phyloP scores from a whole-genome alignment of 805 yeast species.

The Kuraishia hungarica region DNA sequence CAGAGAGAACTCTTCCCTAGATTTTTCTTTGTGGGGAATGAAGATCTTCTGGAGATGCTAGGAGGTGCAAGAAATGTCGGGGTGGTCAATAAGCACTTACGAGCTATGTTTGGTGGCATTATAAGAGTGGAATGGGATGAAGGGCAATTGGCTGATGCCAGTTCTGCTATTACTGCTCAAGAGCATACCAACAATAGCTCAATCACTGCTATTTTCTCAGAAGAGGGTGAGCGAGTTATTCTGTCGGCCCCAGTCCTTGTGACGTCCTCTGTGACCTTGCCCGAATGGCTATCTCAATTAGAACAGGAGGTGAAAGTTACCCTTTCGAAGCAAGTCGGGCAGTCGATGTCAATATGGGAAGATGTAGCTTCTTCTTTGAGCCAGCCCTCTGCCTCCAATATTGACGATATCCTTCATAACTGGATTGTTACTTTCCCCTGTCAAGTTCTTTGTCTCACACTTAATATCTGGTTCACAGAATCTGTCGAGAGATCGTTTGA shows the following conservation, averaged over 20 bases:
- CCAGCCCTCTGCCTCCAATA: conserved; percentile 15
- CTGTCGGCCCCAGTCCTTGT: conserved; percentile 36
- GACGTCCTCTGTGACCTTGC: conserved; percentile 30
- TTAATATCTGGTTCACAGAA: conserved; percentile 51
- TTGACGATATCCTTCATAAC: conserved; percentile 9
- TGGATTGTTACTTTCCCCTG: conserved; percentile 38
- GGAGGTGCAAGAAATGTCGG: conserved; percentile 48
- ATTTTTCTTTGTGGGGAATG: conserved; percentile 84
- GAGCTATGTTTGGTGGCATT: conserved; percentile 68
- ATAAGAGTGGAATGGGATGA: conserved; percentile 26
- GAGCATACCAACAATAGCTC: not conserved
- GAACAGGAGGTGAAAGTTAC: conserved; percentile 47
- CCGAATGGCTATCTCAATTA: conserved; percentile 55
- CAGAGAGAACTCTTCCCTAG: conserved; percentile 76
- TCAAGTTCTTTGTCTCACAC: conserved; percentile 47
- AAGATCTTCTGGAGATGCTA: conserved; percentile 74
- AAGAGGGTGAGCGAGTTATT: conserved; percentile 51
- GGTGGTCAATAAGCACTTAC: conserved; percentile 47
- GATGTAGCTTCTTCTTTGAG: not conserved
- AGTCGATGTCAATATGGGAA: conserved; percentile 9
- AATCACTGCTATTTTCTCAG: conserved; percentile 42
- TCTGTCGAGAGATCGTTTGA: conserved; percentile 20
- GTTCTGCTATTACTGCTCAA: not conserved
- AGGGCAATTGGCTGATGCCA: not conserved
- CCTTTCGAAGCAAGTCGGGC: conserved; percentile 22